Base-by-base conservation (phyloP, 2,329 filamentous ascomycete genomes). In the Parastagonospora nodorum region DNA sequence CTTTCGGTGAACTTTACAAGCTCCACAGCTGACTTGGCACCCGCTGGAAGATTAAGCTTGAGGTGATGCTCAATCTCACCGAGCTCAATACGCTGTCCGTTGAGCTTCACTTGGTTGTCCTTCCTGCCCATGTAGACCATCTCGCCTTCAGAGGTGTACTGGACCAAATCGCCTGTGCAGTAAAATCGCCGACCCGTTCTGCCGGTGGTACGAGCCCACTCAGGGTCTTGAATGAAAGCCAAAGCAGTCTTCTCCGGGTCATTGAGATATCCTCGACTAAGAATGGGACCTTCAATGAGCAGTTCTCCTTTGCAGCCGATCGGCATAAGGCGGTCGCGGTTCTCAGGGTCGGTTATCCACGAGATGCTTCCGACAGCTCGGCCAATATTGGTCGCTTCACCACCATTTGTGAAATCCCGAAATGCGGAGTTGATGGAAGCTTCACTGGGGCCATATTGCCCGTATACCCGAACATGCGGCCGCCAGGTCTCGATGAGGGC, bases 11-110 rank as follows among this genome's bases (percentile, higher is more conserved):
- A 64, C 32, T 63, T 66, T 30, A 71, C 73, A 0, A 79, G 59
- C 40, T 78, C 77, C n/a, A 78, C 77, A 1, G 74, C 75, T 2
- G 74, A 75, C 38, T 77, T 74, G 4, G 71, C 71, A 9, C 68
- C 63, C 2, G 61, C 40, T 4, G 74, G 68, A 5, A 76, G 66
- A 29, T 72, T 69, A 8, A 69, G 60, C 19, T 71, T 63, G 30
- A 76, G 68, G 41, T 77, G 74, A 45, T 77, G 72, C 49, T 78
- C 77, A 40, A 79, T 76, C 50, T 79, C 76, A 11, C 73, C 77
- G 6, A 79, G 60, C 50, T 79, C 77, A 38, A 79, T 74, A 0
- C 77, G 73, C 50, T 77, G 74, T 2, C 77, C 77, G 29, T 77
- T 74, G 33, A 79, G 61, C 62, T 77, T 30, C 8, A 73, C 69